Evolutionary conservation across 1,284 basidiomycete genomes (phyloP).

Genomic region (Porodaedalea pini): DNA sequence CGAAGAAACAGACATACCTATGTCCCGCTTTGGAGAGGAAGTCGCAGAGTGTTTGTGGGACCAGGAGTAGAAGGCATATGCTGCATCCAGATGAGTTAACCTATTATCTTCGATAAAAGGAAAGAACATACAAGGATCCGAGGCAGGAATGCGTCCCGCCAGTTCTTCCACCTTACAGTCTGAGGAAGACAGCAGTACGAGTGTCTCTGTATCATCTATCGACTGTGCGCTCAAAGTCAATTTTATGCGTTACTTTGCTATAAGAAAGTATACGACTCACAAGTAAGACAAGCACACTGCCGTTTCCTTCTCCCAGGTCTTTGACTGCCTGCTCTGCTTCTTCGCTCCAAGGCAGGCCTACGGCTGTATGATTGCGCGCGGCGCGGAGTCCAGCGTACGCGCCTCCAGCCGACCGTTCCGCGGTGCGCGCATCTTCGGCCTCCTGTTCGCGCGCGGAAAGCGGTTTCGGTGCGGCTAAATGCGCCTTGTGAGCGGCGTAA

Average conservation of each 20-base stretch:
- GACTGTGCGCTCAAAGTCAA: constrained; percentile 40
- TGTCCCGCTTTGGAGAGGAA: constrained; percentile 45
- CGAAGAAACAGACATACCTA: constrained; percentile 41
- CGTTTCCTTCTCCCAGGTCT: constrained; percentile 47
- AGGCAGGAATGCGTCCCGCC: constrained; percentile 45
- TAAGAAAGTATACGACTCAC: constrained; percentile 41
- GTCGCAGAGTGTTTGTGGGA: constrained; percentile 37
- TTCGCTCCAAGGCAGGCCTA: constrained; percentile 61
- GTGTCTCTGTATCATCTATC: constrained; percentile 59
- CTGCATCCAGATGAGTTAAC: constrained; percentile 34
- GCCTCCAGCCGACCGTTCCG: constrained; percentile 55
- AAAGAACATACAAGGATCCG: constrained; percentile 43
- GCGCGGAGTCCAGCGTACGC: constrained; percentile 56
- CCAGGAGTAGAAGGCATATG: constrained; percentile 77
- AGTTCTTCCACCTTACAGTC: constrained; percentile 43
- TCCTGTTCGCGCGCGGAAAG: constrained; percentile 79
- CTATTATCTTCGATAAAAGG: neutral
- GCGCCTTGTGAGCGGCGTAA: constrained; percentile 73
- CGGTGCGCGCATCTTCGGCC: constrained; percentile 68
- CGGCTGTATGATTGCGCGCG: constrained; percentile 48
- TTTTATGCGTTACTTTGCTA: constrained; percentile 1
- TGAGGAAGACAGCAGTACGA: constrained; percentile 41
- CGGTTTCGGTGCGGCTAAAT: constrained; percentile 73
- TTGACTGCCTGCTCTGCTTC: constrained; percentile 64
- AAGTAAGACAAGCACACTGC: constrained; percentile 55